Base-by-base conservation (phyloP, 176 grass and related monocot species). In the Cymbopogon citratus region DNA sequence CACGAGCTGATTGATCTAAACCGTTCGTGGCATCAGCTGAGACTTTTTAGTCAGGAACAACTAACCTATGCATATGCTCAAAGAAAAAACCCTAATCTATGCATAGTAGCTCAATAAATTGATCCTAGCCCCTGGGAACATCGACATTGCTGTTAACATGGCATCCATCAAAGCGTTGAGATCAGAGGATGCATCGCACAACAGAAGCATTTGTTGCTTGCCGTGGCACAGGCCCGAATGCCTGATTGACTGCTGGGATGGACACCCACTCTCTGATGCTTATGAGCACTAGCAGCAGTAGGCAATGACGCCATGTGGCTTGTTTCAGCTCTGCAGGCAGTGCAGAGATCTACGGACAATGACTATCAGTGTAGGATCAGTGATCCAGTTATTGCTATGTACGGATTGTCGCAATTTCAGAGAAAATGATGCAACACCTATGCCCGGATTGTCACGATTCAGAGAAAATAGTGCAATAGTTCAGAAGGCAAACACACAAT, bases 301-400 rank as follows among this genome's bases (percentile, higher is more conserved):
- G 6, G 45, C 68, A 81, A 66, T 71, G 33, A 85, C 71, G 80
- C 56, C 80, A 82, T 83, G 73, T 65, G 80, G 13, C 33, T 34
- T 65, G 14, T 77, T 63, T 89, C 60, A 67, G 34, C 23, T 40
- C 23, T n/a, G 35, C 16, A 44, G 48, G 18, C 27, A 35, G 19
- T 13, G 28, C 60, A 48, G 61, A 33, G 27, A 1, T 12, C 28
- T 15, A 45, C 56, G 62, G 71, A 85, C 43, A 76, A 81, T 43
- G 77, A 70, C 69, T 39, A 45, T 63, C 29, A 54, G 71, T 35
- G 4, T 9, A 5, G 39, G 77, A 81, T 84, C 71, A 56, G 13
- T 11, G 10, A 27, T 51, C 56, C 82, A 63, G 70, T 81, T 43
- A 85, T 81, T 83, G 65, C 19, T 23, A 76, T 18, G n/a, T 19